phyloP scores from a whole-genome alignment of 1,139 yeast genomes.

The Zhuliangozyma blackwelliae region DNA sequence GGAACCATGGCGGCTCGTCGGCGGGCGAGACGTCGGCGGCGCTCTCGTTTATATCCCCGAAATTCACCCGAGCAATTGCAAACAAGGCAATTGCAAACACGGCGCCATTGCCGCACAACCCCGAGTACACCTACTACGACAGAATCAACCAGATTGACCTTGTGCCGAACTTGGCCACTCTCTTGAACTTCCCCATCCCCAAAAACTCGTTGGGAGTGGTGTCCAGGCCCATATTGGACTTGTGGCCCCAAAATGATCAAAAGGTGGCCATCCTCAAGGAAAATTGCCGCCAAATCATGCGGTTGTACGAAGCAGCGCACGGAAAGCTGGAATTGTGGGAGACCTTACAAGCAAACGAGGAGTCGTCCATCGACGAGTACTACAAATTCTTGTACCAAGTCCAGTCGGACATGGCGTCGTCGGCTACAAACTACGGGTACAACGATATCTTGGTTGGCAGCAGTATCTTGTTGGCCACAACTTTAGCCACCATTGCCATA shows the following conservation, averaged over 20 bases:
- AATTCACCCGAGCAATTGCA: constrained; percentile 31
- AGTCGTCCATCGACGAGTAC: constrained; percentile 17
- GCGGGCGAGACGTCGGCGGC: constrained; percentile 90
- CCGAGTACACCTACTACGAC: constrained; percentile 48
- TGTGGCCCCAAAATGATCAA: constrained; percentile 43
- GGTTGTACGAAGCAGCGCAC: constrained; percentile 25
- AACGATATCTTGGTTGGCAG: constrained; percentile 48
- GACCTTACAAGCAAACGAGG: constrained; percentile 6
- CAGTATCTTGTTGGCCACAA: constrained; percentile 23
- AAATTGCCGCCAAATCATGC: constrained; percentile 60
- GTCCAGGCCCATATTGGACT: constrained; percentile 49
- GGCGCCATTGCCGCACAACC: constrained; percentile 36
- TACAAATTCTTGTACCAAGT: constrained; percentile 41
- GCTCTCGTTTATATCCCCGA: constrained; percentile 61
- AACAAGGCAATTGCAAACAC: too few relatives aligned
- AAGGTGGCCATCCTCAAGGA: constrained; percentile 41
- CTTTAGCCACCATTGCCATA: constrained; percentile 18
- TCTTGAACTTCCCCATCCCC: constrained; percentile 81
- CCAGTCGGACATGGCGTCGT: constrained; percentile 55
- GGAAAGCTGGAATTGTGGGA: constrained; percentile 10
- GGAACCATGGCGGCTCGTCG: constrained; percentile 96
- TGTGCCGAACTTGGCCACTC: constrained; percentile 76
- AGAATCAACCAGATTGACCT: constrained; percentile 76
- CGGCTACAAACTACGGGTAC: constrained; percentile 74
- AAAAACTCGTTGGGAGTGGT: constrained; percentile 78